phyloP scores from a whole-genome alignment of 495 filamentous ascomycete species.

The Opeltia flavorubescens region DNA sequence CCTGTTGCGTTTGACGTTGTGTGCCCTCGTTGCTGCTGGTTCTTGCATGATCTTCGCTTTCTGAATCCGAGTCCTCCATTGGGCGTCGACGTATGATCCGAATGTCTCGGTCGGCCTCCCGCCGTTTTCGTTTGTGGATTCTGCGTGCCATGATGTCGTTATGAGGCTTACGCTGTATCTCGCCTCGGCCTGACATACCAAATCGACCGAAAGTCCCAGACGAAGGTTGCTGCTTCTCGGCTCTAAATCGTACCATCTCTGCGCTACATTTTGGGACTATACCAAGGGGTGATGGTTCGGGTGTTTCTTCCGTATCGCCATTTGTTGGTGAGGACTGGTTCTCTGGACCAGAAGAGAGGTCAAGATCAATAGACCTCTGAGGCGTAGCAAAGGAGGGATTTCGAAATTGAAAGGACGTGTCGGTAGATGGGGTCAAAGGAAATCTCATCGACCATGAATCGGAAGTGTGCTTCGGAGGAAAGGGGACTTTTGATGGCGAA shows the following conservation, averaged over 20 bases:
- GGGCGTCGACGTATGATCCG: conserved; percentile 27
- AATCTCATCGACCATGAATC: conserved; percentile 29
- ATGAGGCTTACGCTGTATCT: conserved; percentile 38
- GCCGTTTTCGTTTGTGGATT: conserved; percentile 39
- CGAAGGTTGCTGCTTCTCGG: conserved; percentile 32
- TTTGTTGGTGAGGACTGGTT: conserved; percentile 60
- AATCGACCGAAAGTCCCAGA: conserved; percentile 23
- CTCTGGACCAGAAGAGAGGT: conserved; percentile 70
- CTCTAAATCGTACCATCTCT: conserved; percentile 24
- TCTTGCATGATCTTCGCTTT: conserved; percentile 23
- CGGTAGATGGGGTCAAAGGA: conserved; percentile 1
- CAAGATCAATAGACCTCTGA: conserved; percentile 50
- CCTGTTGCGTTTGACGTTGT: conserved; percentile 8
- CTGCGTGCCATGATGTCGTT: conserved; percentile 36
- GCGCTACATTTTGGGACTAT: conserved; percentile 24
- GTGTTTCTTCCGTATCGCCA: conserved; percentile 54
- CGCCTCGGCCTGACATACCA: conserved; percentile 41
- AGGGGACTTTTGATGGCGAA: conserved; percentile 32
- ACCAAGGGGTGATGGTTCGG: conserved; percentile 39
- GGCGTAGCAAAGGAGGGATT: conserved; percentile 58
- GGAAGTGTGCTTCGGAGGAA: conserved; percentile 33
- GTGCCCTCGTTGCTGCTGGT: conserved; percentile 12
- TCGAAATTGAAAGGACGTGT: neutral
- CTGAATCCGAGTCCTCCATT: conserved; percentile 47
- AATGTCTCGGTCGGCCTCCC: conserved; percentile 31